phyloP scores from a whole-genome alignment of 2,329 filamentous ascomycete species.

The Trichoderma simmonsii region DNA sequence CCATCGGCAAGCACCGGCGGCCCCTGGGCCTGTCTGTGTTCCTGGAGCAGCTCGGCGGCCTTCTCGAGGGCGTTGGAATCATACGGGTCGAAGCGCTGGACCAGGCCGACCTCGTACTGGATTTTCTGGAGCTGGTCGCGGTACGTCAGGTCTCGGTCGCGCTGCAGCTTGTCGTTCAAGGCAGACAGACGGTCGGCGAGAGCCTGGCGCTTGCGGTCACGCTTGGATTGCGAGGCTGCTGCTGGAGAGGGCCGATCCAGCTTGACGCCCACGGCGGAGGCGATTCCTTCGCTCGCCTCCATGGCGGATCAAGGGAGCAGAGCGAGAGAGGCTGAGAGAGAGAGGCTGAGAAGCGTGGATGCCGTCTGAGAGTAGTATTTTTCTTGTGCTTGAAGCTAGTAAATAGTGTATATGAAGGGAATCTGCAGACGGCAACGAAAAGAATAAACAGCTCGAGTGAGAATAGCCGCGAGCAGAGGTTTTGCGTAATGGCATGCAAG shows the following conservation, averaged over 20 bases:
- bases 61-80: slow-evolving; percentile 68
- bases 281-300: slow-evolving; percentile 40
- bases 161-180: slow-evolving; percentile 73
- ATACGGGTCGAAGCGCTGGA: slow-evolving; percentile 82
- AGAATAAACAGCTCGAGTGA: background rate
- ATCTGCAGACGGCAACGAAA: background rate
- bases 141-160: slow-evolving; percentile 80
- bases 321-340: background rate
- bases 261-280: slow-evolving; percentile 33
- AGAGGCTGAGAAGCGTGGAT: background rate
- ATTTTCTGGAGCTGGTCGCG: slow-evolving; percentile 85
- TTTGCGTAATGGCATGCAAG: background rate
- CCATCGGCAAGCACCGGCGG: slow-evolving; percentile 38
- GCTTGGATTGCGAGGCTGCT: slow-evolving; percentile 63
- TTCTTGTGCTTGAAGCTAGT: background rate
- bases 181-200: slow-evolving; percentile 75
- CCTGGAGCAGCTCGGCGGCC: slow-evolving; percentile 60
- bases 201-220: slow-evolving; percentile 83
- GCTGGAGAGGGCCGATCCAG: slow-evolving; percentile 37
- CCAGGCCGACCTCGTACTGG: slow-evolving; percentile 85
- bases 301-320: slow-evolving; percentile 27
- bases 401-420: background rate
- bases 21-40: slow-evolving; percentile 48
- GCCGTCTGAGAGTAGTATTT: background rate
- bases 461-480: background rate